Evolutionary conservation across 2,329 filamentous ascomycete species (phyloP), one percentile per base, ranked within the genome.

Genomic region (Monosporascus sp.): DNA sequence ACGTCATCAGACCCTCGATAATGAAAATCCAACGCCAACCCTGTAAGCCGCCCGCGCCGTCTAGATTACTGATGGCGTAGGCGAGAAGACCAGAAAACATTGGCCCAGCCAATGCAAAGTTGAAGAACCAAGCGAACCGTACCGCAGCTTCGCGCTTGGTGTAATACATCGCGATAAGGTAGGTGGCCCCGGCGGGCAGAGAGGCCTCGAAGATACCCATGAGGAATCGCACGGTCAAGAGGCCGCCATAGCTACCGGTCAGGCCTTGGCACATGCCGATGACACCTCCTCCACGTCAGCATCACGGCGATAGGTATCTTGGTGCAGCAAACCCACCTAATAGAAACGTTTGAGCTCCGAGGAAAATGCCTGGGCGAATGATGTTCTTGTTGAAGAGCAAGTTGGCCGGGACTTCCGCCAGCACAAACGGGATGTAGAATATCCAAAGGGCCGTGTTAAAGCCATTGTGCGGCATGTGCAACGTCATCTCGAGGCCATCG

Each of bases 171-270:
- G 64, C 63, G 39, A 65, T 63, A 60, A 66, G 60, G 46, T 63
- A 63, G 37, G 63, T 61, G n/a, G 63, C 63, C 9, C 65, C 66
- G 25, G 67, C 65, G 5, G 64, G 64, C 37, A 69, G 64, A 8
- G 58, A 55, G 11, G 59, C 56, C 50, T 96, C 90, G 63, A 96
- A 96, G 4, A 88, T 81, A 50, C 87, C 84, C 74, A 92, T 90
- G 35, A 96, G 74, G 55, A 96, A 62, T 37, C 67, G 64, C 44
- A 64, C 43, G 39, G 56, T 54, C 48, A 67, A 57, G 39, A 74
- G 62, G 2, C 72, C 72, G 18, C 63, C 64, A 37, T 74, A 76
- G 37, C 65, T 71, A 25, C 58, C 47, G 0, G 71, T 72, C 3
- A 75, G 53, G 1, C 73, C 74, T 55, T 74, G 70, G 27, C 72